Percentiles rank a stretch among this genome's conserved stretches.
Conservation (phyloP, 768 basidiomycete genomes). For the Amanita fuliginea region DNA sequence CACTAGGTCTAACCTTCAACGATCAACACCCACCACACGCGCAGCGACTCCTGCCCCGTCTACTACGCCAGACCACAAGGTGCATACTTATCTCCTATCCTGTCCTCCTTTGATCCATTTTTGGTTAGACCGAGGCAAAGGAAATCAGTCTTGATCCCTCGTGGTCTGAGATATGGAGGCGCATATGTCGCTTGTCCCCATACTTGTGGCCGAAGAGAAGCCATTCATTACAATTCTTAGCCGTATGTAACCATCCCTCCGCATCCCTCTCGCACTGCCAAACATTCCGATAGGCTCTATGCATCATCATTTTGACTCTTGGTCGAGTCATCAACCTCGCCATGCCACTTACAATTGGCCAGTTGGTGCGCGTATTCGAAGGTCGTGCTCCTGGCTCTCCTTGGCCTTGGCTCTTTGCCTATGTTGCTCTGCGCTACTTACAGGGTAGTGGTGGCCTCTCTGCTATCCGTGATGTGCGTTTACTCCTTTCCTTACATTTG, state of each 20-base stretch:
- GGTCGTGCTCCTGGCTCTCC: constrained; percentile 33
- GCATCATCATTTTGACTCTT: constrained; percentile 57
- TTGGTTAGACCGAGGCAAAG: constrained; percentile 26
- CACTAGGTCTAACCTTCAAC: constrained; percentile 34
- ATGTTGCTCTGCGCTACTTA: constrained; percentile 60
- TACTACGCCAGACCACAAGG: constrained; percentile 27
- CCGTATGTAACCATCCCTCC: constrained; percentile 31
- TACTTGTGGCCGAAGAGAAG: constrained; percentile 79
- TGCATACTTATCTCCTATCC: constrained; percentile 9
- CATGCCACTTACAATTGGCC: constrained; percentile 61
- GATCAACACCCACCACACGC: constrained; percentile 45
- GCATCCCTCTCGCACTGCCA: not conserved
- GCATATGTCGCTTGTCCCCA: constrained; percentile 58
- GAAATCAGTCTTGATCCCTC: constrained; percentile 53
- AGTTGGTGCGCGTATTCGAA: constrained; percentile 49
- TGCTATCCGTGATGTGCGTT: constrained; percentile 48
- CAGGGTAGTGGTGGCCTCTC: constrained; percentile 68
- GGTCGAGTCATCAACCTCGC: constrained; percentile 70
- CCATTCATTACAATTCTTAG: constrained; percentile 55
- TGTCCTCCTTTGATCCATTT: not conserved
- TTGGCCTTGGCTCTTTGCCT: constrained; percentile 62
- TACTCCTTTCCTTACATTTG: not conserved
- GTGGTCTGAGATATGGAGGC: constrained; percentile 57
- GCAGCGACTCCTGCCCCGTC: constrained; percentile 37
- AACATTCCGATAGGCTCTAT: constrained; percentile 36